Evolutionary conservation across 805 yeast species (phyloP), one percentile per base, ranked within the genome.

Genomic region (Nakazawaea anatomiae): DNA sequence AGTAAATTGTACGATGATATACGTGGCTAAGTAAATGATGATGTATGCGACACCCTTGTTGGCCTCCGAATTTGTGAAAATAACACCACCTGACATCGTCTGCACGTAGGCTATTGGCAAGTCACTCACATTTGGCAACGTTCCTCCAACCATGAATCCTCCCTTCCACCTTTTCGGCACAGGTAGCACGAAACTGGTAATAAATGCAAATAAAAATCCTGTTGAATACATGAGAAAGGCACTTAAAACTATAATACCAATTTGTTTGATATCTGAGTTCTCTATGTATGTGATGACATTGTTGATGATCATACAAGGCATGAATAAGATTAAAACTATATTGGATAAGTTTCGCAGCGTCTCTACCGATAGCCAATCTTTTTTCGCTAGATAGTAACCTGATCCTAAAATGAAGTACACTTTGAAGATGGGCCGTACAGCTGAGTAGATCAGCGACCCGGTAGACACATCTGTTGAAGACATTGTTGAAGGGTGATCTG

Each of bases 51-150:
- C 67, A 42, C 71, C 72, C 49, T 67, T 67, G 45, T 67, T 59
- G n/a, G 58, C 61, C 54, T 68, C 58, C 6, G 50, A 57, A 6
- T 46, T 41, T 11, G 78, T 76, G 41, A 68, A 64, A 25, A 62
- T 55, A 10, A 59, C 58, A 1, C 77, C 73, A 38, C 67, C 65
- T 2, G 79, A 77, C 65, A 85, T 70, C 1, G 87, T 84, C 58
- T 84, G 89, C 46, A 86, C 59, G 60, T 84, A 85, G 0, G 92
- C 91, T 56, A 86, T 85, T 0, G 94, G 94, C 45, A 86, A 70
- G 61, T 86, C 94, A 34, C 87, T 77, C 44, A 85, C 85, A 62
- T 86, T 86, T 35, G 89, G 89, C 66, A 86, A 77, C 56, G 84
- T 69, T 3, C 89, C 89, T 1, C 85, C 89, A 6, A 83, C 76